A percentile compares a stretch with the other conserved stretches of the same genome.
These are phyloP conservation scores for Nigrograna mackinnonii DNA, from an alignment of 2,329 filamentous ascomycete species.

Conservation along the genomic window DNA sequence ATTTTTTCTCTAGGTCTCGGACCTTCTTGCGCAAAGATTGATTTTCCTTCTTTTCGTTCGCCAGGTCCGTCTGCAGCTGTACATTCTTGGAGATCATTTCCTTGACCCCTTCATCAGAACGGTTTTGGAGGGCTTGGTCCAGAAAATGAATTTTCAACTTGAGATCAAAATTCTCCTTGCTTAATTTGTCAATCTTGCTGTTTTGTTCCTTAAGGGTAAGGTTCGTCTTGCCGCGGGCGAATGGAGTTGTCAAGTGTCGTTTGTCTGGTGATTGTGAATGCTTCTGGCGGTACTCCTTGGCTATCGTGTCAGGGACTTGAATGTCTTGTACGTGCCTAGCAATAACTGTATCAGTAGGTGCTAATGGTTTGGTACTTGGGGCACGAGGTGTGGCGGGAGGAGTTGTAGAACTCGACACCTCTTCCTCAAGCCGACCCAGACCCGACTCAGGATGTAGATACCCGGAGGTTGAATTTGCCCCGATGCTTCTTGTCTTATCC, in stretches of 20 bases:
- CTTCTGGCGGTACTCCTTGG: slow-evolving; percentile 81
- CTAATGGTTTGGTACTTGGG: slow-evolving; percentile 53
- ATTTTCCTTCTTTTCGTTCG: slow-evolving; percentile 88
- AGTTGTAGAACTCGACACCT: slow-evolving; percentile 52
- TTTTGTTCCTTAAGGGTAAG: slow-evolving; percentile 96
- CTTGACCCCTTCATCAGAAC: slow-evolving; percentile 94
- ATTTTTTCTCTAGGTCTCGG: slow-evolving; percentile 82
- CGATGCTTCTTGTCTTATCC: slow-evolving; percentile 48
- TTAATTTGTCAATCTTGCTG: slow-evolving; percentile 92
- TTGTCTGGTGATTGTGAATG: slow-evolving; percentile 67
- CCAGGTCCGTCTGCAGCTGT: slow-evolving; percentile 86
- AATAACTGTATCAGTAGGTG: slow-evolving; percentile 85
- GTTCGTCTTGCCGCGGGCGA: slow-evolving; percentile 45
- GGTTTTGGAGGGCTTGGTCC: slow-evolving; percentile 87
- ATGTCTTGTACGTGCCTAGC: slow-evolving; percentile 88
- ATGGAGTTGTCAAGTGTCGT: slow-evolving; percentile 42
- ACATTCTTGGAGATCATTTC: slow-evolving; percentile 99
- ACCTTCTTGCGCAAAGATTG: slow-evolving; percentile 79
- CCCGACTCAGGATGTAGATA: slow-evolving; percentile 46
- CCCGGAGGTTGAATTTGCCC: slow-evolving; percentile 37
- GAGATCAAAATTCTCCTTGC: slow-evolving; percentile 97
- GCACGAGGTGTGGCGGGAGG: slow-evolving; percentile 71
- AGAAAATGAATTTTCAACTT: slow-evolving; percentile 98
- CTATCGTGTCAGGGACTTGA: slow-evolving; percentile 86
- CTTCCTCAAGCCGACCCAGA: slow-evolving; percentile 64